Base-by-base conservation (phyloP, 495 filamentous ascomycete genomes). In the Hamigera avellanea region DNA sequence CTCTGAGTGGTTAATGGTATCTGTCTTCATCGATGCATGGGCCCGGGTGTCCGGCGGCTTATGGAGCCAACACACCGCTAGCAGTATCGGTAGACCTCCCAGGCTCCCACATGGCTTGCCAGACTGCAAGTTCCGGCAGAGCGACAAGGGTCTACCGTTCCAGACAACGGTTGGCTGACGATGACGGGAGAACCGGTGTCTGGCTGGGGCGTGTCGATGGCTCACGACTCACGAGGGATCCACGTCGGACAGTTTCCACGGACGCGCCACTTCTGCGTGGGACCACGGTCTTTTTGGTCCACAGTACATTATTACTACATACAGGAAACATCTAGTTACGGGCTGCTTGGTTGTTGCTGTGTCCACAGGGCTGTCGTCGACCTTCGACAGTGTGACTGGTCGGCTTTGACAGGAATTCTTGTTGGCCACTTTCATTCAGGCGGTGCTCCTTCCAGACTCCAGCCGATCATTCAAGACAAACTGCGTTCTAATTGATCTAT, bases 21-120 rank as follows among this genome's bases (percentile, higher is more conserved):
- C 36, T 23, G 21, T 23, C 21, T 23, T 23, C 21, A 4, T 23
- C 9, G 21, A n/a, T 23, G 5, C 9, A 23, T 23, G 5, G 21
- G 21, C 21, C n/a, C 5, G 21, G 21, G 21, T 5, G 21, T 49
- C 44, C 43, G 42, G 50, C 45, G 40, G 50, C 42, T 46, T 45
- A 39, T 41, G 44, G 40, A 46, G 50, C 44, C 47, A 54, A 46
- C 37, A 42, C 40, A 43, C 41, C 33, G 47, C 50, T 46, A 46
- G 43, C 34, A 34, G 36, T 35, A 33, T 41, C 44, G 42, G 46
- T 41, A 47, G n/a, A n/a, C n/a, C n/a, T n/a, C n/a, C 21, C n/a
- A 30, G 28, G 28, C 14, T 53, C 39, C 50, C 47, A 50, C 46
- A 44, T 50, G 47, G 46, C 26, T 8, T 48, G 37, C 39, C 26